Base-by-base conservation (phyloP, 1,284 basidiomycete species). In the Ustilago trichophora region DNA sequence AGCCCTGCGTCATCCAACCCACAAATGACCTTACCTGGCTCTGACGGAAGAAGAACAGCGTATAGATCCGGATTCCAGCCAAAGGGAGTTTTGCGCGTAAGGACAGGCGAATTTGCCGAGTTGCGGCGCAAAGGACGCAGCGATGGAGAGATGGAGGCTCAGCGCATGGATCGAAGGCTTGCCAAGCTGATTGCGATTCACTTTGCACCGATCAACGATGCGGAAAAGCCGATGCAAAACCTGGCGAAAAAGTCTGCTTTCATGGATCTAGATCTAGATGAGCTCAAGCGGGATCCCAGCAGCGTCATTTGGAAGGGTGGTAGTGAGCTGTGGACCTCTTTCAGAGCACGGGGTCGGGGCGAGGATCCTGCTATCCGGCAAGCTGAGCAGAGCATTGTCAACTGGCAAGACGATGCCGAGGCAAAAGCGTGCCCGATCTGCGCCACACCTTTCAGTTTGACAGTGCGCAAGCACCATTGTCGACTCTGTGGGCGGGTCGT, bases 391-490 rank as follows among this genome's bases (percentile, higher is more conserved):
- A 85, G 86, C 27, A 94, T 98, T 72, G 93, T 97, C 4, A 92
- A 93, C 12, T 98, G 95, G 95, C 88, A 97, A 80, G 88, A 91
- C 32, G 95, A 97, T 77, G 84, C 86, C 0, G 80, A 85, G 10
- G 91, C 88, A 0, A 87, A 86, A 27, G 87, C 88, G 51, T 98
- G 94, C 83, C 89, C 91, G 1, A 84, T 94, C 63, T 98, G 95
- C 87, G 90, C 89, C 27, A 86, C 91, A 0, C 86, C 89, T 0
- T 98, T 98, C 80, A 89, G 91, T 1, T 83, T 98, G 1, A 91
- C 91, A 0, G 95, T 93, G 60, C 88, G 95, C 15, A 96, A 96
- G 83, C 95, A 98, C 74, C 95, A 98, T 80, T 98, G 95, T 82
- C 88, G 96, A 9, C 84, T 98, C 6, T 98, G 95, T 73, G 95